A percentile compares a stretch with the other conserved stretches of the same genome.
These are phyloP conservation scores for Leccinum arenicola DNA, from an alignment of 768 basidiomycete genomes.

Conservation along the genomic window DNA sequence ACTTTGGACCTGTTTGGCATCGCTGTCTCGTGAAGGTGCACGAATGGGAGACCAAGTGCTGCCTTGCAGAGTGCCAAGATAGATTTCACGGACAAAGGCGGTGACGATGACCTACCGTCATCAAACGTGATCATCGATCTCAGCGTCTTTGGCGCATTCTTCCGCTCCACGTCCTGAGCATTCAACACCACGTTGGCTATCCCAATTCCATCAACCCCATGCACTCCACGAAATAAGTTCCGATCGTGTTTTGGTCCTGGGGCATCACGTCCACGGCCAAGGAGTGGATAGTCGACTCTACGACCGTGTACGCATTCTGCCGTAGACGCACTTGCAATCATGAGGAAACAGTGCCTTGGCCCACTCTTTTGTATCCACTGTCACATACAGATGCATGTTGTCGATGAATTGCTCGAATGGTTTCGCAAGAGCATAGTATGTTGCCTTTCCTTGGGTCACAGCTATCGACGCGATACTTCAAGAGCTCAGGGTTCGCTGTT, in stretches of 20 bases:
- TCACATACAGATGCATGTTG: conserved; percentile 82
- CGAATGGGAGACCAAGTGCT: conserved; percentile 75
- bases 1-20: conserved; percentile 51
- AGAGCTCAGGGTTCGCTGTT: too few relatives aligned
- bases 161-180: conserved; percentile 75
- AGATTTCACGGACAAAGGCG: neutral
- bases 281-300: conserved; percentile 91
- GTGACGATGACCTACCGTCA: conserved; percentile 51
- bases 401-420: too few relatives aligned
- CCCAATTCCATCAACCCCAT: conserved; percentile 87
- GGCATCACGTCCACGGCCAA: conserved; percentile 92
- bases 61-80: conserved; percentile 32
- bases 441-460: too few relatives aligned
- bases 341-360: conserved; percentile 92
- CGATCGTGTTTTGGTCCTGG: conserved; percentile 60
- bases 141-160: conserved; percentile 66
- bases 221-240: conserved; percentile 91
- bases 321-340: conserved; percentile 68
- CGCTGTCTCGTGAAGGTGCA: conserved; percentile 53
- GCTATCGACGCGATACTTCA: too few relatives aligned
- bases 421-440: too few relatives aligned
- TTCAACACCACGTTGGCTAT: conserved; percentile 87
- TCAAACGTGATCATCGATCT: conserved; percentile 86
- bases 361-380: conserved; percentile 81
- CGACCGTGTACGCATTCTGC: conserved; percentile 94